A percentile compares a stretch with the other conserved stretches of the same genome.
Evolutionary conservation across 768 basidiomycete genomes (phyloP).

Genomic region (Gymnopilus dilepis): DNA sequence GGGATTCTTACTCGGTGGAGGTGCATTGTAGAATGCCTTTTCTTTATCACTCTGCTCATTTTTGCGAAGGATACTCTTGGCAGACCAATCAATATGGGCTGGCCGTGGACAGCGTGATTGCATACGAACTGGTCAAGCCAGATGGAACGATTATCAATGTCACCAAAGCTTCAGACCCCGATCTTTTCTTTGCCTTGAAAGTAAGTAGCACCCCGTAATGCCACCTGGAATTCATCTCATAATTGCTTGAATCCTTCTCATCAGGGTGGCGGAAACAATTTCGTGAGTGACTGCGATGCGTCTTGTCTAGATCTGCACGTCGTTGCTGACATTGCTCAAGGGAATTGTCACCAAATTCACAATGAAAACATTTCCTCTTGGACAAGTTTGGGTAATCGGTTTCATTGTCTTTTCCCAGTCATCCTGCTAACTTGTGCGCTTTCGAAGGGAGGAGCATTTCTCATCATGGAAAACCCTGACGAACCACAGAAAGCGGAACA

Average conservation of each 20-base stretch:
- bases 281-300: slow-evolving; percentile 29
- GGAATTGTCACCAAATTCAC: slow-evolving; percentile 67
- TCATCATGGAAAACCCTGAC: not conserved
- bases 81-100: slow-evolving; percentile 65
- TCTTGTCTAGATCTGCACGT: not conserved
- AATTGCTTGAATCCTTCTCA: too few relatives aligned
- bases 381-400: slow-evolving; percentile 60
- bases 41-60: not conserved
- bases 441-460: slow-evolving; percentile 12
- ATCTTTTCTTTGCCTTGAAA: slow-evolving; percentile 49
- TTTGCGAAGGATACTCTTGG: slow-evolving; percentile 60
- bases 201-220: slow-evolving; percentile 21
- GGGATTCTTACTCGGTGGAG: slow-evolving; percentile 66
- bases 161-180: slow-evolving; percentile 36
- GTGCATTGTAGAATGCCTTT: slow-evolving; percentile 27
- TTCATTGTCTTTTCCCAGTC: too few relatives aligned
- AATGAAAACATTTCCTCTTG: slow-evolving; percentile 55
- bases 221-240: not conserved
- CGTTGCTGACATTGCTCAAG: slow-evolving; percentile 23
- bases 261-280: slow-evolving; percentile 68
- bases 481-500: not conserved
- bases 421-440: not conserved
- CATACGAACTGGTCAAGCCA: slow-evolving; percentile 62
- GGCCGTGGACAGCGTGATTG: slow-evolving; percentile 55
- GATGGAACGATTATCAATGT: slow-evolving; percentile 48